Evolutionary conservation across 345 rosid species (phyloP).

Genomic region (Erucastrum elatum): DNA sequence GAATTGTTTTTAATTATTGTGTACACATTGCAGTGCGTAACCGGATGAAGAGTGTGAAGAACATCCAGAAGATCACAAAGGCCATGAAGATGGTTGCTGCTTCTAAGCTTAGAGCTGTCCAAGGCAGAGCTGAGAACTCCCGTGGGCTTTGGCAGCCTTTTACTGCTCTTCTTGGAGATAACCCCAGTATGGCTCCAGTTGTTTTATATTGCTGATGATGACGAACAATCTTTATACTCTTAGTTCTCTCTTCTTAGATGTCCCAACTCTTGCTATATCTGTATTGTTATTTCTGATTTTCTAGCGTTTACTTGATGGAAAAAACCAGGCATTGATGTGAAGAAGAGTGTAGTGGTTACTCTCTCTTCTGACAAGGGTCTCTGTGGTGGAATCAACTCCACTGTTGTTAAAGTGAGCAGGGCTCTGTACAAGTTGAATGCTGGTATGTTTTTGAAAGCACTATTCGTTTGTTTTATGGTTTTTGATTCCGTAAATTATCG

Average conservation of each 20-base stretch:
- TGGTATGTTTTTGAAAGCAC: constrained; percentile 49
- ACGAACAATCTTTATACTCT: constrained; percentile 8
- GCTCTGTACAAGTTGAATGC: constrained; percentile 62
- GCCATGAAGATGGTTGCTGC: constrained; percentile 99
- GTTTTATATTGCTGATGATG: constrained; percentile 16
- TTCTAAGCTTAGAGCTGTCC: constrained; percentile 88
- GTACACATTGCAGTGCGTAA: constrained; percentile 68
- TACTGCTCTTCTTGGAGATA: constrained; percentile 49
- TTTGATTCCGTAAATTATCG: neutral
- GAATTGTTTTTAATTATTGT: neutral
- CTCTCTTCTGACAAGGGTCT: constrained; percentile 97
- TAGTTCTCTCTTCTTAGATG: neutral
- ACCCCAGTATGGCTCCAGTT: constrained; percentile 40
- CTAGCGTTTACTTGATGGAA: constrained; percentile 2
- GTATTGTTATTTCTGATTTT: constrained; percentile 19
- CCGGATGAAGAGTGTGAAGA: constrained; percentile 98
- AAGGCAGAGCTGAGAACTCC: constrained; percentile 82
- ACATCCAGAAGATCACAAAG: constrained; percentile 95
- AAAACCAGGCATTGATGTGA: constrained; percentile 73
- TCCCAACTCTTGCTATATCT: constrained; percentile 8
- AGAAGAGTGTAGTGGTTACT: constrained; percentile 89
- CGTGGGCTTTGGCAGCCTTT: constrained; percentile 98
- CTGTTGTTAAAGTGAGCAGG: constrained; percentile 80
- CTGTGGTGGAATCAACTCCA: constrained; percentile 98
- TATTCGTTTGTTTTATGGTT: neutral